A percentile compares a stretch with the other conserved stretches of the same genome.
phyloP scores from a whole-genome alignment of 2,329 filamentous ascomycete species.

The Thelonectria rubi region DNA sequence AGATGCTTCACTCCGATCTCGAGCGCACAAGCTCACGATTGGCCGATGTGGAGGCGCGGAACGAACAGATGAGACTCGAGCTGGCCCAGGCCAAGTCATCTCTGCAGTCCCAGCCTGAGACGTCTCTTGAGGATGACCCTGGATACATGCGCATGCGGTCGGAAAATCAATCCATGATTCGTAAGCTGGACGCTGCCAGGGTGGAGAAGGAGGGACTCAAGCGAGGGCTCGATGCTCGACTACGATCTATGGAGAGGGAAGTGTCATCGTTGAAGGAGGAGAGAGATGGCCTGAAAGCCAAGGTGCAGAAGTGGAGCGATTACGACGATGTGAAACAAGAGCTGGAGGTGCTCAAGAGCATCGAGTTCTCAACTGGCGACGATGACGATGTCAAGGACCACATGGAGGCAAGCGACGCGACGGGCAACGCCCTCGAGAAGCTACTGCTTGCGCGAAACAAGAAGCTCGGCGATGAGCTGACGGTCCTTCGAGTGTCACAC shows the following conservation, averaged over 20 bases:
- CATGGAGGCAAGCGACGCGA: constrained; percentile 51
- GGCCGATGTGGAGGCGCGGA: constrained; percentile 90
- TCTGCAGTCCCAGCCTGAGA: constrained; percentile 66
- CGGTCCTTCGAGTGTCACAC: constrained; percentile 90
- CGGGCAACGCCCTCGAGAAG: constrained; percentile 87
- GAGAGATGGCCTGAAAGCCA: constrained; percentile 79
- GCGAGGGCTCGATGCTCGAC: constrained; percentile 76
- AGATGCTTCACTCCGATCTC: constrained; percentile 90
- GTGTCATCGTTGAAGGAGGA: constrained; percentile 79
- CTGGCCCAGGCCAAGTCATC: constrained; percentile 85
- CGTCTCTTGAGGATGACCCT: constrained; percentile 86
- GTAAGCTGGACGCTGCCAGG: constrained; percentile 84
- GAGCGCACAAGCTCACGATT: constrained; percentile 88
- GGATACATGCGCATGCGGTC: constrained; percentile 86
- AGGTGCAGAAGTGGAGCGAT: constrained; percentile 89
- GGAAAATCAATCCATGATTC: constrained; percentile 90
- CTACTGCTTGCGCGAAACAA: constrained; percentile 93
- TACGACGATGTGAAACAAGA: constrained; percentile 98
- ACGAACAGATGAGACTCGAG: constrained; percentile 91
- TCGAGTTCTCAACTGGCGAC: constrained; percentile 92
- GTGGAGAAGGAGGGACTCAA: constrained; percentile 86
- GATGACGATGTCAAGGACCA: constrained; percentile 71
- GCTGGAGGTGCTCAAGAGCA: constrained; percentile 95
- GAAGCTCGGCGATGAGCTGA: constrained; percentile 93
- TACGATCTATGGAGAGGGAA: constrained; percentile 84